Evolutionary conservation across 2,329 filamentous ascomycete genomes (phyloP).

Genomic region (Ophiocordyceps polyrhachis-furcata): DNA sequence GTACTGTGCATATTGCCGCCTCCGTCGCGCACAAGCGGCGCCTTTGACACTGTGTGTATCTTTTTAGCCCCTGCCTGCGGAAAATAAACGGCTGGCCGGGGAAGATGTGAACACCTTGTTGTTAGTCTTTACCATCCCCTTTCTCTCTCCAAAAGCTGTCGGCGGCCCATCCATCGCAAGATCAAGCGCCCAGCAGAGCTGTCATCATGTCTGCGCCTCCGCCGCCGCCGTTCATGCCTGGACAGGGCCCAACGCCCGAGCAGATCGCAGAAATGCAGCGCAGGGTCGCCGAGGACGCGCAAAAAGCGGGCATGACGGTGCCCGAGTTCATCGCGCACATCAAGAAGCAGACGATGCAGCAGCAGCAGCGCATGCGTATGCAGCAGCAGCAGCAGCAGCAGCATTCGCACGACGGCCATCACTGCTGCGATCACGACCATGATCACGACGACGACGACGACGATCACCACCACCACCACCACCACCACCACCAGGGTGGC

Average conservation of each 20-base stretch:
- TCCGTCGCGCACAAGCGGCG: no score
- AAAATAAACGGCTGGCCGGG: conserved; percentile 12
- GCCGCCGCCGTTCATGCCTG: conserved; percentile 8
- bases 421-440: conserved; percentile 9
- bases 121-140: conserved; percentile 5
- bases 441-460: conserved; percentile 22
- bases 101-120: conserved; percentile 20
- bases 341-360: conserved; percentile 34
- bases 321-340: conserved; percentile 64
- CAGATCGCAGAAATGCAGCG: conserved; percentile 73
- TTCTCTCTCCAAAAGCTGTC: background rate
- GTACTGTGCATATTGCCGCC: no score
- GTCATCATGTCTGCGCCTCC: conserved; percentile 12
- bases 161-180: background rate
- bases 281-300: conserved; percentile 64
- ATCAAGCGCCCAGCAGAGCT: background rate
- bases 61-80: conserved; percentile 5
- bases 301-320: conserved; percentile 67
- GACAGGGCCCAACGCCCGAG: conserved; percentile 51
- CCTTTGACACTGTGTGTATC: background rate
- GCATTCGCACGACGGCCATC: conserved; percentile 4
- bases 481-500: conserved; percentile 18
- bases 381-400: conserved; percentile 23
- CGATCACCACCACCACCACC: conserved; percentile 13
- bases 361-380: conserved; percentile 29